Base-by-base conservation (phyloP, 1,284 basidiomycete species). In the Moesziomyces aphidis region DNA sequence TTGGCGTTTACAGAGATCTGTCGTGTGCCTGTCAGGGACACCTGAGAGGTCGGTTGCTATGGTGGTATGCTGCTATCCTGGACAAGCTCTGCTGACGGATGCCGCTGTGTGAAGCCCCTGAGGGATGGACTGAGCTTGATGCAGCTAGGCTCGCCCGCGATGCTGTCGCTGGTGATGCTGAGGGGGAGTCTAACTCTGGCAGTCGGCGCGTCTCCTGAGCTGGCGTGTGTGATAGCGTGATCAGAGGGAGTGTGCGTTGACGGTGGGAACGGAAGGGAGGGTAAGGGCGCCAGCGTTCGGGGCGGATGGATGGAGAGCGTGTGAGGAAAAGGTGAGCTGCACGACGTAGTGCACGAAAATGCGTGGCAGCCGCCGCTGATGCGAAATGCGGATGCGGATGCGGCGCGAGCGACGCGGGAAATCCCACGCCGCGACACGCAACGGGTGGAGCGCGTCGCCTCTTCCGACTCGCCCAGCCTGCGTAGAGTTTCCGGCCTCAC, bases 351-450 rank as follows among this genome's bases (percentile, higher is more conserved):
- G 39, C 39, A 42, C 17, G 17, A 42, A 23, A n/a, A 19, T 11
- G 44, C 24, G 34, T 8, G 5, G 42, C 39, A 7, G 44, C 45
- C 31, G 31, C 31, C 31, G 31, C 36, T 17, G 56, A 46, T 42
- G 49, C 34, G 48, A 59, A 45, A 63, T 52, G 61, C 55, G 36
- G 39, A 60, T 49, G 56, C 56, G 53, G 53, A 55, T 62, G 56
- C 19, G 13, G 49, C 28, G 49, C 45, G 45, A 26, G 45, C 24
- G 45, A 47, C 22, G 45, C 48, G 26, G 39, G 60, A 46, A 61
- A 55, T 19, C 42, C 44, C 49, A 49, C 61, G 54, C 55, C 61
- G 56, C 54, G 46, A 52, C 36, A 26, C 54, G 28, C 39, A 24
- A 17, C 22, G 24, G 9, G 28, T 23, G 34, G 21, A 31, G 45